These are phyloP conservation scores for Auriscalpium orientale DNA, from an alignment of 768 basidiomycete species.

Conservation along the genomic window DNA sequence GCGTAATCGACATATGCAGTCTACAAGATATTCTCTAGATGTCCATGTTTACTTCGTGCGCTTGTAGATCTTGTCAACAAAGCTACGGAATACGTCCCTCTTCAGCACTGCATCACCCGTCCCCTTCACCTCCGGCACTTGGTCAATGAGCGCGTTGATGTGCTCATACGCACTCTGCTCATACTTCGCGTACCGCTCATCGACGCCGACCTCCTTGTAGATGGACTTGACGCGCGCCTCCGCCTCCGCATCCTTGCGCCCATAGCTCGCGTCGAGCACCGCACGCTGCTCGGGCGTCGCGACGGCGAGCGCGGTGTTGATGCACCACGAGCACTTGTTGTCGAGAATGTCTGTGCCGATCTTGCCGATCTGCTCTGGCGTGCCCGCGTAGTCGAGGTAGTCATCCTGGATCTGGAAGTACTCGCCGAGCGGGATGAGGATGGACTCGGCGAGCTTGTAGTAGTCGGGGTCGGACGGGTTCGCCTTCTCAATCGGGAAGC, in stretches of 20 bases:
- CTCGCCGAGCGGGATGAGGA: constrained; percentile 89
- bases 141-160: constrained; percentile 62
- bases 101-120: constrained; percentile 34
- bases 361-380: constrained; percentile 90
- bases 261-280: constrained; percentile 62
- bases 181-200: constrained; percentile 63
- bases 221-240: constrained; percentile 61
- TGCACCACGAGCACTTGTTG: constrained; percentile 97
- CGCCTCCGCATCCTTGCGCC: constrained; percentile 44
- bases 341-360: constrained; percentile 97
- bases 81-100: constrained; percentile 72
- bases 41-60: constrained; percentile 33
- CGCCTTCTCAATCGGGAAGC: constrained; percentile 46
- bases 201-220: constrained; percentile 63
- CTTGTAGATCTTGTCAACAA: constrained; percentile 82
- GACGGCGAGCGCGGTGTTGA: constrained; percentile 74
- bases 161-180: constrained; percentile 66
- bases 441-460: constrained; percentile 68
- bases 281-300: constrained; percentile 49
- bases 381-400: constrained; percentile 87
- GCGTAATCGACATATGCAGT: no score
- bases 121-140: constrained; percentile 51
- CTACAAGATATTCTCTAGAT: no score
- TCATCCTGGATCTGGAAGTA: constrained; percentile 99
- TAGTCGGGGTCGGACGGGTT: constrained; percentile 39